These are phyloP conservation scores for Trametes pubescens DNA, from an alignment of 1,284 basidiomycete species.

Conservation along the genomic window DNA sequence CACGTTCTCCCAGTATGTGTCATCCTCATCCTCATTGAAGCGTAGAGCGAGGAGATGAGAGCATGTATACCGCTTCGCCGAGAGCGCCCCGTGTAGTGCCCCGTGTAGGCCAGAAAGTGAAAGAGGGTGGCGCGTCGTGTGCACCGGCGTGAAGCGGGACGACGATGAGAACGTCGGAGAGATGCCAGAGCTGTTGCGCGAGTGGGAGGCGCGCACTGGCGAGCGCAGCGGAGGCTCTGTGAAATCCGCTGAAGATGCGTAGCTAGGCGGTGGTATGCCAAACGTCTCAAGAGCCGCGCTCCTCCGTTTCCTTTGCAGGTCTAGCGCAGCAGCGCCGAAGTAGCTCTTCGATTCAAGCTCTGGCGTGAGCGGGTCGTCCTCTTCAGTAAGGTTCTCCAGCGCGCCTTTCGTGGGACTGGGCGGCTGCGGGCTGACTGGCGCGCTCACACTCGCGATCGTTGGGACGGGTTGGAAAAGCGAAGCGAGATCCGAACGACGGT, in stretches of 20 bases:
- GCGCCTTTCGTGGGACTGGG: constrained; percentile 27
- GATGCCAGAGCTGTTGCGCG: constrained; percentile 33
- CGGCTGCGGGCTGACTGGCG: constrained; percentile 55
- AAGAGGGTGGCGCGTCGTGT: constrained; percentile 67
- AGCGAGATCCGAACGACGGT: constrained; percentile 62
- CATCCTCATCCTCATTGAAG: constrained; percentile 65
- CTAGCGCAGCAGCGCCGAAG: constrained; percentile 69
- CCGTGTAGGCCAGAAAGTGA: constrained; percentile 68
- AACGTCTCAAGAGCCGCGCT: constrained; percentile 60
- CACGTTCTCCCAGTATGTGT: constrained; percentile 82
- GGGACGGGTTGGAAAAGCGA: constrained; percentile 49
- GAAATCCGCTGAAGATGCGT: constrained; percentile 31
- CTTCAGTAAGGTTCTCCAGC: constrained; percentile 49
- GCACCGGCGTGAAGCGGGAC: constrained; percentile 63
- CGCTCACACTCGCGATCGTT: constrained; percentile 46
- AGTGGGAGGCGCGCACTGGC: constrained; percentile 16
- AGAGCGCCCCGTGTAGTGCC: constrained; percentile 67
- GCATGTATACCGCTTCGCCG: constrained; percentile 76
- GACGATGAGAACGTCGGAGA: constrained; percentile 39
- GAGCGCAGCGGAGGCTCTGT: constrained; percentile 27
- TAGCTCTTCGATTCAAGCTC: constrained; percentile 37
- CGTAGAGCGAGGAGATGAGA: constrained; percentile 79
- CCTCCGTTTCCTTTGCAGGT: constrained; percentile 60
- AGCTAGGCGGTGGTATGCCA: constrained; percentile 43
- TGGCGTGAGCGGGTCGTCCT: constrained; percentile 22